Evolutionary conservation across 2,329 filamentous ascomycete species (phyloP).

Genomic region (Chrysosporium keratinophilum): DNA sequence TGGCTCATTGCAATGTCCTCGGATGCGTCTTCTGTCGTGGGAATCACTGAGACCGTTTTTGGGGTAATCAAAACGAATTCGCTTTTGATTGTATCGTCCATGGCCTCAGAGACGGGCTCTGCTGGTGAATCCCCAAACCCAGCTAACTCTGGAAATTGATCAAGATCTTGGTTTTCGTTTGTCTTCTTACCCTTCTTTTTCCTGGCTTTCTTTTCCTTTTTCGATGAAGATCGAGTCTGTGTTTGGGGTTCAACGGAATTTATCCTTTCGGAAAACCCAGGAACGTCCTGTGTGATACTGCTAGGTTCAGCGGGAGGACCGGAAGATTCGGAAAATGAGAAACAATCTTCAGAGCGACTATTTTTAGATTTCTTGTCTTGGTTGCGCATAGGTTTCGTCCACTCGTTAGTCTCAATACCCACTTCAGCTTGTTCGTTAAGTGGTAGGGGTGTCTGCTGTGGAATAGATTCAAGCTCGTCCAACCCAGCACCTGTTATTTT

Average conservation of each 20-base stretch:
- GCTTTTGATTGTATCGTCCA: neutral
- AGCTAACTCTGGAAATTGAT: neutral
- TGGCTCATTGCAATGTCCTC: no score
- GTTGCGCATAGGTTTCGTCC: neutral
- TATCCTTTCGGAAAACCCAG: neutral
- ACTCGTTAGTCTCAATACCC: neutral
- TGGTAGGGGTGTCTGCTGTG: neutral
- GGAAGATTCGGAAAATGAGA: neutral
- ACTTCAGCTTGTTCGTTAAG: neutral
- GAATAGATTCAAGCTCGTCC: neutral
- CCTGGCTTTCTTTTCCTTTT: conserved; percentile 9
- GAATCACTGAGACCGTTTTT: neutral
- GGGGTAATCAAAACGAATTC: neutral
- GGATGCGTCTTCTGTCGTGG: neutral
- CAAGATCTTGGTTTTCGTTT: neutral
- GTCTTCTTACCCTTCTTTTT: conserved; percentile 12
- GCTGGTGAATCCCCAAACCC: neutral
- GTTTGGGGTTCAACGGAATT: neutral
- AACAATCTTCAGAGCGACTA: neutral
- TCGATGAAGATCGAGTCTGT: neutral
- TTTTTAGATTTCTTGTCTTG: conserved; percentile 1
- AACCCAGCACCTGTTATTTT: neutral
- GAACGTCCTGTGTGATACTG: neutral
- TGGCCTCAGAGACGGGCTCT: neutral
- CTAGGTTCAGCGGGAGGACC: neutral